Conservation (phyloP, 768 basidiomycete genomes). For the Pholiota molesta region DNA sequence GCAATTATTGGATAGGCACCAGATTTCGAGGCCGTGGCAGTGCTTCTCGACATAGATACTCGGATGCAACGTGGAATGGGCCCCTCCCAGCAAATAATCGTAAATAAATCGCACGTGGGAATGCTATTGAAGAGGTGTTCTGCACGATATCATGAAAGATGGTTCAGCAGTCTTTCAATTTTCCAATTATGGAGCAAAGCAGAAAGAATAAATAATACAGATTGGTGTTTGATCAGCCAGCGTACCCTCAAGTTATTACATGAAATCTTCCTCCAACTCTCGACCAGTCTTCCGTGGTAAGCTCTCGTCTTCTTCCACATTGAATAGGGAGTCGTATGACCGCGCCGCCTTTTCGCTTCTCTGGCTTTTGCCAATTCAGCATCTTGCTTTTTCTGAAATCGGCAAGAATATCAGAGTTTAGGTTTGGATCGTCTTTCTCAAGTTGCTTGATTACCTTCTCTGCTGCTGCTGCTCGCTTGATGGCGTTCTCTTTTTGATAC, state of each 20-base stretch:
- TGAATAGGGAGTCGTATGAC: slow-evolving; percentile 85
- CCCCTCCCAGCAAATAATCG: no score
- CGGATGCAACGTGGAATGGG: no score
- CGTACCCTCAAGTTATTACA: slow-evolving; percentile 46
- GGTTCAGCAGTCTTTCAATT: neutral
- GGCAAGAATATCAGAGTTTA: neutral
- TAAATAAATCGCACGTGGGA: no score
- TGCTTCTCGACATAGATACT: no score
- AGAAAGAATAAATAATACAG: neutral
- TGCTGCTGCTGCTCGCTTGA: slow-evolving; percentile 60
- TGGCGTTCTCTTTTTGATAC: slow-evolving; percentile 77
- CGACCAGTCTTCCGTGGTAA: slow-evolving; percentile 59
- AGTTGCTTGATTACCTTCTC: slow-evolving; percentile 56
- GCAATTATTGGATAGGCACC: no score
- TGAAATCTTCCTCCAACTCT: slow-evolving; percentile 89
- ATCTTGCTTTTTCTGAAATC: slow-evolving; percentile 74
- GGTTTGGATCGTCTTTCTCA: neutral
- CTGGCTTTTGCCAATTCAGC: slow-evolving; percentile 71
- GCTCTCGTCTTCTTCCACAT: slow-evolving; percentile 60
- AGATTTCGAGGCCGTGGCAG: no score
- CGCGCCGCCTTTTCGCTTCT: slow-evolving; percentile 87
- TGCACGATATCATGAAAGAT: no score
- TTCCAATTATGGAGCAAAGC: neutral
- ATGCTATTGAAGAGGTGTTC: no score
- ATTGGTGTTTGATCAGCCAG: neutral